Percentiles rank a stretch among this genome's conserved stretches.
phyloP scores from a whole-genome alignment of 805 yeast genomes.

The Candida caryicola region DNA sequence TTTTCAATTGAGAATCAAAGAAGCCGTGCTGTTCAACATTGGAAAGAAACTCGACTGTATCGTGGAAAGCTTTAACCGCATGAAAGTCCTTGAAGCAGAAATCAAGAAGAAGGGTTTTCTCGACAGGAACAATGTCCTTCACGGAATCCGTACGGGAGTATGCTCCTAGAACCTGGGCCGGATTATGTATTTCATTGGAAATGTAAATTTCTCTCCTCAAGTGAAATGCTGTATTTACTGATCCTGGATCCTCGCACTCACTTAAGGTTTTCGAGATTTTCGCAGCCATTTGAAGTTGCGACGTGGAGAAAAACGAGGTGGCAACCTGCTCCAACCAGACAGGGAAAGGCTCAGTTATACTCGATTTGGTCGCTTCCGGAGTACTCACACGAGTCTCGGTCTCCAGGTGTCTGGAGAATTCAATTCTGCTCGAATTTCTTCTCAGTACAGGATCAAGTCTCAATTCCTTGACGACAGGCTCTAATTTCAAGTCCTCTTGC shows the following conservation, averaged over 20 bases:
- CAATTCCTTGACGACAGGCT: slow-evolving; percentile 6
- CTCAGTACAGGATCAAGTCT: slow-evolving; percentile 6
- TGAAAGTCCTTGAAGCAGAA: slow-evolving; percentile 4
- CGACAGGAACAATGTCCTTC: neutral
- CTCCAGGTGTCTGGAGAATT: no score
- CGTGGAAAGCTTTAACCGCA: slow-evolving; percentile 4
- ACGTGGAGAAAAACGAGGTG: neutral
- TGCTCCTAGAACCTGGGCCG: slow-evolving; percentile 1
- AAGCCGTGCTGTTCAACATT: slow-evolving; percentile 1
- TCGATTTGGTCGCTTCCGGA: no score
- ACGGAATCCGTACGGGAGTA: slow-evolving; percentile 2
- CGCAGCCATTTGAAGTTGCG: neutral
- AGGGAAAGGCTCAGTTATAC: neutral
- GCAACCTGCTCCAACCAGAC: neutral
- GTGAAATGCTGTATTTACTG: neutral
- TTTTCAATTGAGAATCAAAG: slow-evolving; percentile 2
- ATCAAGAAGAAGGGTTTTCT: slow-evolving; percentile 6
- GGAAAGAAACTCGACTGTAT: slow-evolving; percentile 2
- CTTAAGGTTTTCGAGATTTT: neutral
- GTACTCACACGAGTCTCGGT: no score
- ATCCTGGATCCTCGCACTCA: neutral
- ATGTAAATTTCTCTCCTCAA: slow-evolving; percentile 4
- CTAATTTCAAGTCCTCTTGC: slow-evolving; percentile 8
- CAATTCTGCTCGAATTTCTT: slow-evolving; percentile 1
- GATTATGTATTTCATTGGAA: slow-evolving; percentile 3